Conservation (phyloP, 768 basidiomycete species). For the Mycena leptocephala region DNA sequence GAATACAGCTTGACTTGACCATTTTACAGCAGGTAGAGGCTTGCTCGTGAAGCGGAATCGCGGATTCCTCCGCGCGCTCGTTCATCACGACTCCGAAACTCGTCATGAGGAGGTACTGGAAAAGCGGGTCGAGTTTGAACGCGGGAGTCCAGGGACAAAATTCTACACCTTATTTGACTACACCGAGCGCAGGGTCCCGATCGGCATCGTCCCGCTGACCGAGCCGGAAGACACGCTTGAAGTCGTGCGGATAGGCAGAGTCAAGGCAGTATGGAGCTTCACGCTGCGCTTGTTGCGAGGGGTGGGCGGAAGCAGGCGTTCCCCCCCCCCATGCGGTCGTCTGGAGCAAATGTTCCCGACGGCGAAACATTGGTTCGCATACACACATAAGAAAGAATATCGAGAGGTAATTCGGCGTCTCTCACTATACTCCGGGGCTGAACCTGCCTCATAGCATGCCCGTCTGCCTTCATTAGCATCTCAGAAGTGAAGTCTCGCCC, state of each 20-base stretch:
- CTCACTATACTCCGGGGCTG: not conserved
- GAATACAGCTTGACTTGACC: constrained; percentile 1
- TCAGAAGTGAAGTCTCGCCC: not conserved
- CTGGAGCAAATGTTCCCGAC: constrained; percentile 7
- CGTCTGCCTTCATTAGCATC: too few relatives aligned
- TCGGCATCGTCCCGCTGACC: not conserved
- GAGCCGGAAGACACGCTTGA: constrained; percentile 4
- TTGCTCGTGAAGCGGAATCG: too few relatives aligned
- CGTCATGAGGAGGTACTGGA: not conserved
- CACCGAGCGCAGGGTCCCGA: constrained; percentile 15
- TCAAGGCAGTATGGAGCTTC: not conserved
- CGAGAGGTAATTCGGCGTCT: not conserved
- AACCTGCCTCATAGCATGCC: not conserved
- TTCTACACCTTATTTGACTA: constrained; percentile 6
- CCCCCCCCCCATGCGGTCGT: constrained; percentile 4
- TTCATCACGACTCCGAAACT: constrained; percentile 2
- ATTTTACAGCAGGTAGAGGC: not conserved
- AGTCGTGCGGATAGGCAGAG: constrained; percentile 6
- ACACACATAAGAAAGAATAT: not conserved
- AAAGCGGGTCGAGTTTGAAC: constrained; percentile 12
- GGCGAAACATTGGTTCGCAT: constrained; percentile 11
- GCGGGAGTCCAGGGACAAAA: constrained; percentile 2
- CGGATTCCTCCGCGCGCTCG: not conserved
- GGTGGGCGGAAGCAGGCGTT: not conserved
- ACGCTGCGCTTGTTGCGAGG: constrained; percentile 7